phyloP scores from a whole-genome alignment of 352 stramenopile species.

The Pythium aristosporum region DNA sequence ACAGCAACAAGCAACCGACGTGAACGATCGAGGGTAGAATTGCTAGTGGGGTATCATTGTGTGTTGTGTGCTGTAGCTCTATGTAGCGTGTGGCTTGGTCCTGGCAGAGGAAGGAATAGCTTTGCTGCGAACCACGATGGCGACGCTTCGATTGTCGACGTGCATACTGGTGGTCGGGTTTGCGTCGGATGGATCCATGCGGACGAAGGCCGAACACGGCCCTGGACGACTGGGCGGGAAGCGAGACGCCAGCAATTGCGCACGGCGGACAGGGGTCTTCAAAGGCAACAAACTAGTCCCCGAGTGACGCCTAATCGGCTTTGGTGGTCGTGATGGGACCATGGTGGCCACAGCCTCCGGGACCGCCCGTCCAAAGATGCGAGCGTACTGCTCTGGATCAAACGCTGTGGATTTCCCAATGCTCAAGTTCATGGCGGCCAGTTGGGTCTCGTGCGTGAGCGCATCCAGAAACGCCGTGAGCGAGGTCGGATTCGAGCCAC shows the following conservation, averaged over 20 bases:
- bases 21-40: neutral
- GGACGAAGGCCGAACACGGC: neutral
- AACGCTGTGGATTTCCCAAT: constrained; percentile 40
- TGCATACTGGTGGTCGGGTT: neutral
- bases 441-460: constrained; percentile 19
- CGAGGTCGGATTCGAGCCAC: constrained; percentile 24
- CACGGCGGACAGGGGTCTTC: neutral
- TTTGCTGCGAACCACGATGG: neutral
- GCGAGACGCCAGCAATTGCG: neutral
- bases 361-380: constrained; percentile 16
- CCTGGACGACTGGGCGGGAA: neutral
- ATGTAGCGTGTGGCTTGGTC: neutral
- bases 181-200: neutral
- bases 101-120: neutral
- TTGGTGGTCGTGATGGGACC: neutral
- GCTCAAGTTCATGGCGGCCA: constrained; percentile 24
- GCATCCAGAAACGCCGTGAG: constrained; percentile 29
- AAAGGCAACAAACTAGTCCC: neutral
- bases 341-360: neutral
- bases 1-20: neutral
- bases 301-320: neutral
- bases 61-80: neutral
- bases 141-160: neutral
- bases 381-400: constrained; percentile 26
- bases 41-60: neutral